Conservation (phyloP, 73 alveolate species). For the Paramecium sexaurelia region DNA sequence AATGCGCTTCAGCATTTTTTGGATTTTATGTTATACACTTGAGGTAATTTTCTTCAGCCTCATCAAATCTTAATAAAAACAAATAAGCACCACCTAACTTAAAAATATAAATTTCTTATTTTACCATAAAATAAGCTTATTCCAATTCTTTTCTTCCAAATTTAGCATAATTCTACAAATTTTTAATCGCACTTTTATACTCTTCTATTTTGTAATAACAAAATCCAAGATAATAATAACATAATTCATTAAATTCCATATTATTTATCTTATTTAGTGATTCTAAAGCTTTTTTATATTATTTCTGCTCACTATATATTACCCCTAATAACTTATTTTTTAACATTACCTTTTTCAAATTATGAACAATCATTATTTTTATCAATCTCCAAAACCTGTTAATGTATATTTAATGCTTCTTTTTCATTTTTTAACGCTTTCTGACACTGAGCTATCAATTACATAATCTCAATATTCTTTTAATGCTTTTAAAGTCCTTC, state of each 20-base stretch:
- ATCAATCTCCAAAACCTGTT: background rate
- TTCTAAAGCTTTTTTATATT: background rate
- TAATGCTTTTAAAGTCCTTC: background rate
- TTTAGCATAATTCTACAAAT: background rate
- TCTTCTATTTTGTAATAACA: background rate
- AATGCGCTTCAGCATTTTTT: background rate
- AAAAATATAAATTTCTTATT: background rate
- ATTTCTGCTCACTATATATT: background rate
- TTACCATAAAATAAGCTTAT: background rate
- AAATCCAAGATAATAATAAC: background rate
- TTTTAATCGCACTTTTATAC: background rate
- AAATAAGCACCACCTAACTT: slow-evolving; percentile 8
- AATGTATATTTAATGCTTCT: background rate
- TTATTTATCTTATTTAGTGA: background rate
- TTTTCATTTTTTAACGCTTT: background rate
- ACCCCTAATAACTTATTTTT: background rate
- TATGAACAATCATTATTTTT: background rate
- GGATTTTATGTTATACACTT: background rate
- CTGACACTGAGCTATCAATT: background rate
- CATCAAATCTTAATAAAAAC: background rate
- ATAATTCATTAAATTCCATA: background rate
- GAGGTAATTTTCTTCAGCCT: background rate
- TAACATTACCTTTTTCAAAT: background rate
- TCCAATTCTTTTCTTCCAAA: background rate
- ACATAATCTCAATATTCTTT: background rate